Evolutionary conservation across 169 alveolate genomes (phyloP).

Genomic region (Plasmodium malariae): DNA sequence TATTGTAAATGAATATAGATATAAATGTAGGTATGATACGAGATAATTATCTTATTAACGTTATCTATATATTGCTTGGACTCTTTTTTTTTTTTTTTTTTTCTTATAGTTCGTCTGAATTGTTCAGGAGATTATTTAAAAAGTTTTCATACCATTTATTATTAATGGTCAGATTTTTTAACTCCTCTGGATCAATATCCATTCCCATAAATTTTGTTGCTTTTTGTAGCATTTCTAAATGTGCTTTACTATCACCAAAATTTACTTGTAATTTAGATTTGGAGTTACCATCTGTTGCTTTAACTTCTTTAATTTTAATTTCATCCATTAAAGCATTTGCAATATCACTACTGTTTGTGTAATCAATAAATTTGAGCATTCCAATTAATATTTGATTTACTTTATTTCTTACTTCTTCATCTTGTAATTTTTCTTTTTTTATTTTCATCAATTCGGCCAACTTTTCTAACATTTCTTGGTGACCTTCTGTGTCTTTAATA

Average conservation of each 20-base stretch:
- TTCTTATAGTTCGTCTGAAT: conserved; percentile 58
- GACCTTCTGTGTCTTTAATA: conserved; percentile 72
- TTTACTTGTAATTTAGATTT: conserved; percentile 65
- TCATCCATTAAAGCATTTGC: conserved; percentile 42
- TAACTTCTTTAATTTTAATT: conserved; percentile 51
- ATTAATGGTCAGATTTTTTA: conserved; percentile 44
- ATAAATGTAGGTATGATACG: too few species aligned
- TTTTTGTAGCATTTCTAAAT: conserved; percentile 66
- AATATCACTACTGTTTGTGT: conserved; percentile 48
- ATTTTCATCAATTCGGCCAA: conserved; percentile 61
- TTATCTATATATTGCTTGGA: too few species aligned
- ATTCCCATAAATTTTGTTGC: conserved; percentile 76
- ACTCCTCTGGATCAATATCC: conserved; percentile 54
- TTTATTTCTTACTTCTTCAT: conserved; percentile 54
- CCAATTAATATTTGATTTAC: conserved; percentile 74
- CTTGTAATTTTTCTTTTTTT: conserved; percentile 30
- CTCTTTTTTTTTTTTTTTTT: neutral
- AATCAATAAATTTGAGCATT: conserved; percentile 64
- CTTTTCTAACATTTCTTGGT: conserved; percentile 67
- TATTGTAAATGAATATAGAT: too few species aligned
- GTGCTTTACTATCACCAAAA: conserved; percentile 46
- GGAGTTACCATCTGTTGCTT: conserved; percentile 16
- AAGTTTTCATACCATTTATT: conserved; percentile 74
- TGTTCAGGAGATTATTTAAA: conserved; percentile 45
- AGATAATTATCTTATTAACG: too few species aligned